Conservation (phyloP, 2,329 filamentous ascomycete species). For the Neofusicoccum cordaticola region DNA sequence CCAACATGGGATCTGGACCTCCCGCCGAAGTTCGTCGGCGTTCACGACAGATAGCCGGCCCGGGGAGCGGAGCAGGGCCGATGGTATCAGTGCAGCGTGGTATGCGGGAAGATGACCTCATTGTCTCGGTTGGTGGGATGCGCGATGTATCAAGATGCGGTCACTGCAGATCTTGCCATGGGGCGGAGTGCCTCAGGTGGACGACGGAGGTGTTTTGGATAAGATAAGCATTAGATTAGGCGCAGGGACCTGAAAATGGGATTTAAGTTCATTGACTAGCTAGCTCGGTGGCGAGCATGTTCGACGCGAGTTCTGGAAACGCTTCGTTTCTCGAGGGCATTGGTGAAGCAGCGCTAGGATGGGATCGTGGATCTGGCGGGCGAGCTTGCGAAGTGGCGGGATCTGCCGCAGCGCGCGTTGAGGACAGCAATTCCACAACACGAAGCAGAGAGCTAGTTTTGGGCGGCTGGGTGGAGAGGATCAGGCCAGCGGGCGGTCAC, state of each 20-base stretch:
- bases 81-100: neutral
- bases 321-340: neutral
- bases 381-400: neutral
- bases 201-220: slow-evolving; percentile 14
- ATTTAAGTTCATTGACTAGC: neutral
- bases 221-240: slow-evolving; percentile 16
- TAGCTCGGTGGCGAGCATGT: neutral
- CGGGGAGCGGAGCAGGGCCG: neutral
- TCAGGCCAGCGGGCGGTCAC: slow-evolving; percentile 11
- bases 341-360: neutral
- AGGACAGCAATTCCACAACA: slow-evolving; percentile 9
- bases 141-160: slow-evolving; percentile 7
- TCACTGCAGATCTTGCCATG: slow-evolving; percentile 9
- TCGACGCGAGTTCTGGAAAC: slow-evolving; percentile 3
- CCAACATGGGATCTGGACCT: slow-evolving; percentile 80
- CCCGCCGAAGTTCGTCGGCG: slow-evolving; percentile 59
- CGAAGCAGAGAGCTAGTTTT: neutral
- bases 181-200: slow-evolving; percentile 3
- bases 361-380: neutral
- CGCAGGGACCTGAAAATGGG: neutral
- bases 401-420: neutral
- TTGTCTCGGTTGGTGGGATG: slow-evolving; percentile 1
- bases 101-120: slow-evolving; percentile 7
- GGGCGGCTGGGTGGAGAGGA: neutral
- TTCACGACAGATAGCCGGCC: slow-evolving; percentile 27